These are phyloP conservation scores for Sechiopsis laciniata DNA, from an alignment of 306 rosid genomes.

Conservation along the genomic window DNA sequence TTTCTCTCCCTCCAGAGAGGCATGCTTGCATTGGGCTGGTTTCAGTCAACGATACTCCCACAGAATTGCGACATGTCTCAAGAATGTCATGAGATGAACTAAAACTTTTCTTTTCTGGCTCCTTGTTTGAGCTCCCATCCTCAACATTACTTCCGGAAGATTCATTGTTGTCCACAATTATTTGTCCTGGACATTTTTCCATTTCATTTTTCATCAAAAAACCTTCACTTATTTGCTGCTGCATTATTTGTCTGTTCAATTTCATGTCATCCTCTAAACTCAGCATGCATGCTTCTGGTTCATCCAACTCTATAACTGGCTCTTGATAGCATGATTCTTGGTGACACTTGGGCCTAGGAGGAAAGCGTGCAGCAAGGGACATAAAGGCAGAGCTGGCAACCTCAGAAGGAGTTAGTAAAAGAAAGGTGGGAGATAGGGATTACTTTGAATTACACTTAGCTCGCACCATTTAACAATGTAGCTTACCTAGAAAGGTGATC, in stretches of 20 bases:
- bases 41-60: slow-evolving; percentile 23
- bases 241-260: slow-evolving; percentile 37
- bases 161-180: slow-evolving; percentile 26
- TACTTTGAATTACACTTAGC: slow-evolving; percentile 3
- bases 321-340: slow-evolving; percentile 31
- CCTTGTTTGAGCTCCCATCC: slow-evolving; percentile 37
- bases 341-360: slow-evolving; percentile 37
- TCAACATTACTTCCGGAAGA: slow-evolving; percentile 29
- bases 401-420: slow-evolving; percentile 18
- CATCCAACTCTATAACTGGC: slow-evolving; percentile 22
- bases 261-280: slow-evolving; percentile 24
- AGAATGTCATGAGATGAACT: slow-evolving; percentile 34
- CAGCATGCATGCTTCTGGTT: slow-evolving; percentile 37
- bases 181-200: slow-evolving; percentile 30
- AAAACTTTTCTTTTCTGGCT: slow-evolving; percentile 36
- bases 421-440: neutral
- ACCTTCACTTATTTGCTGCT: slow-evolving; percentile 27
- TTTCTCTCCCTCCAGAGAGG: slow-evolving; percentile 32
- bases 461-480: neutral
- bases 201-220: slow-evolving; percentile 28
- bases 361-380: slow-evolving; percentile 88
- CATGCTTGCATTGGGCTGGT: slow-evolving; percentile 33
- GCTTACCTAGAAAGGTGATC: slow-evolving; percentile 95
- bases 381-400: slow-evolving; percentile 87
- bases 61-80: slow-evolving; percentile 16